Evolutionary conservation across 2,329 filamentous ascomycete genomes (phyloP).

Genomic region (Penicillium sp.): DNA sequence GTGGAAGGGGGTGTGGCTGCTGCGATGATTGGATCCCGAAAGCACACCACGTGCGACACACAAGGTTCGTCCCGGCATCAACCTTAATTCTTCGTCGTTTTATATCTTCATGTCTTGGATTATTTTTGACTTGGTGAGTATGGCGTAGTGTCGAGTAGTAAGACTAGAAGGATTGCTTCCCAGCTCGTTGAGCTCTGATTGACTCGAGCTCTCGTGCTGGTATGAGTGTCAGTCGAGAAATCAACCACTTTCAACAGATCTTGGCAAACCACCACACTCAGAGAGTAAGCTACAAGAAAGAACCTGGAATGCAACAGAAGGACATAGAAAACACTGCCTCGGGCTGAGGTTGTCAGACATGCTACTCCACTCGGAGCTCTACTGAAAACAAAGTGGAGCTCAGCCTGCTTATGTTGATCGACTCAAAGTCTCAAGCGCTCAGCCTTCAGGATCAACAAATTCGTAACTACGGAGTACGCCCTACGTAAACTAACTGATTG

Average conservation of each 20-base stretch:
- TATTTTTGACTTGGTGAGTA: neutral
- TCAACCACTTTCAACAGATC: too few relatives aligned
- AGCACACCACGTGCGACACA: slow-evolving; percentile 87
- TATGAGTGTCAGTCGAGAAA: too few relatives aligned
- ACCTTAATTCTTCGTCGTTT: slow-evolving; percentile 14
- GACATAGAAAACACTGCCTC: neutral
- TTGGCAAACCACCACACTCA: neutral
- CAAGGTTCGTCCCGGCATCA: slow-evolving; percentile 57
- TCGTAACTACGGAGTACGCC: neutral
- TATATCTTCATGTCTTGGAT: neutral
- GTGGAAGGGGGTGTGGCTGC: slow-evolving; percentile 37
- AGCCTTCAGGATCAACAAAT: too few relatives aligned
- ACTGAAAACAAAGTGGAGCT: neutral
- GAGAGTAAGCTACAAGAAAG: neutral
- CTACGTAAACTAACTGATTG: neutral
- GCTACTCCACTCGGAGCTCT: neutral
- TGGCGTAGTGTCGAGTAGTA: neutral
- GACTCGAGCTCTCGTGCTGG: too few relatives aligned
- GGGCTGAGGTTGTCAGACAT: neutral
- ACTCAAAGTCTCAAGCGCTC: neutral
- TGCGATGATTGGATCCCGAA: slow-evolving; percentile 43
- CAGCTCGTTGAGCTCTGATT: too few relatives aligned
- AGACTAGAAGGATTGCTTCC: neutral
- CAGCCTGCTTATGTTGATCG: neutral
- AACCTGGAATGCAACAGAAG: neutral